Evolutionary conservation across 2,329 filamentous ascomycete genomes (phyloP), one percentile per base, ranked within the genome.

Genomic region (Basipetospora chlamydospora): DNA sequence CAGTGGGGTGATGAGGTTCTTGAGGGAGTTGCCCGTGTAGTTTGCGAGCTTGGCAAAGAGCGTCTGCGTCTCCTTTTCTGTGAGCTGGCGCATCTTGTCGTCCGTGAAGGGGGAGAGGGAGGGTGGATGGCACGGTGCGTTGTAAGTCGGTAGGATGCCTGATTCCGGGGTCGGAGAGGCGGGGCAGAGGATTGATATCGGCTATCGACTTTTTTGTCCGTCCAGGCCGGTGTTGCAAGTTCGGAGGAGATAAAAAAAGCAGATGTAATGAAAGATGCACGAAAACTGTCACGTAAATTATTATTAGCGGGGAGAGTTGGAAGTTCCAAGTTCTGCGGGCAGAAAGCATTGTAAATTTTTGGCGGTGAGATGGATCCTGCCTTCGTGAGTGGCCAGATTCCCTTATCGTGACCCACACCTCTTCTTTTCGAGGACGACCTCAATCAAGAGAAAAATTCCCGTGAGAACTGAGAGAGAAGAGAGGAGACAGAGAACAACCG

Each of bases 11-110:
- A 88, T 85, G 46, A 95, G 73, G 58, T 85, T 77, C 58, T 86
- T 88, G 47, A 95, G 71, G 13, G 82, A 87, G 49, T 73, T 74
- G 46, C 87, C 86, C 17, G 83, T 90, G 66, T 96, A 98, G 58
- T 86, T 83, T 40, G 90, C 90, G 28, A 98, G 75, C 66, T 96
- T 94, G 48, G 79, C 73, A 59, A 95, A 92, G 49, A 95, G 75
- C 2, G 80, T 82, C 56, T 82, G 75, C 40, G 78, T 82, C 61
- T 86, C 80, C 52, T 66, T 59, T 57, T 85, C 85, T 39, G 85
- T 90, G 46, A 94, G 73, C 36, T 80, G 73, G 39, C 85, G 74
- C 84, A 93, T 92, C 32, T 49, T 72, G 47, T 37, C 25, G 37
- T 17, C 8, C 33, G 37, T 22, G 23, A 17, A 9, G 3, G 15